Percentiles rank a stretch among this genome's conserved stretches.
Evolutionary conservation across 164 flowering plant species (phyloP).

Genomic region (Vitis riparia): DNA sequence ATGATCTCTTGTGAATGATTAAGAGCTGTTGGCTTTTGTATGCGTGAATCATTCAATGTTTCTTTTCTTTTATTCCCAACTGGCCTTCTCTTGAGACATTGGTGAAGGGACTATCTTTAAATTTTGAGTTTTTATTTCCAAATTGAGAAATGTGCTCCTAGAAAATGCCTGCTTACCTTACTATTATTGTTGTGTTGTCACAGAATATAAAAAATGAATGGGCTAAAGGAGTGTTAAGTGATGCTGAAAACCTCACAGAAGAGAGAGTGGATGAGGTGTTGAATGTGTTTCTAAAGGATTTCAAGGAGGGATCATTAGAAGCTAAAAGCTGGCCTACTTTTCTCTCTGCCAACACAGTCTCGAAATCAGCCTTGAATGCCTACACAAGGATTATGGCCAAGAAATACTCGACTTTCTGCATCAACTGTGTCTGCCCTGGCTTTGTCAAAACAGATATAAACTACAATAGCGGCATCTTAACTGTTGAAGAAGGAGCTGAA

Average conservation of each 20-base stretch:
- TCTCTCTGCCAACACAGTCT: slow-evolving; percentile 29
- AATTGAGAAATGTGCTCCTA: no score
- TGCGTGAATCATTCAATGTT: no score
- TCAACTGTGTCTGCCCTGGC: slow-evolving; percentile 53
- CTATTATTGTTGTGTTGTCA: background rate
- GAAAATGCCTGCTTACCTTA: no score
- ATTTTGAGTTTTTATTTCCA: no score
- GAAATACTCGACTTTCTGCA: slow-evolving; percentile 27
- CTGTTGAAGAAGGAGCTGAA: slow-evolving; percentile 43
- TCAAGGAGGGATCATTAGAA: slow-evolving; percentile 30
- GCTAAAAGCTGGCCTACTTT: slow-evolving; percentile 38
- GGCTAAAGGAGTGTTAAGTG: slow-evolving; percentile 16
- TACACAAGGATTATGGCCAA: slow-evolving; percentile 46
- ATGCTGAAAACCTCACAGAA: slow-evolving; percentile 42
- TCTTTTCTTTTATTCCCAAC: no score
- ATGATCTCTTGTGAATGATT: no score
- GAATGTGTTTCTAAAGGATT: slow-evolving; percentile 31
- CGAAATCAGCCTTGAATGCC: slow-evolving; percentile 52
- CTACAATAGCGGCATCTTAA: slow-evolving; percentile 19
- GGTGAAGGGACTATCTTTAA: no score
- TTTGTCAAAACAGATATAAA: slow-evolving; percentile 47
- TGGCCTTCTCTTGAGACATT: no score
- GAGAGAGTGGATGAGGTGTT: slow-evolving; percentile 42
- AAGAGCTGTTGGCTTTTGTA: no score
- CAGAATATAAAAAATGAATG: slow-evolving; percentile 22